phyloP scores from a whole-genome alignment of 352 stramenopile genomes.

The Phytophthora hybrid region DNA sequence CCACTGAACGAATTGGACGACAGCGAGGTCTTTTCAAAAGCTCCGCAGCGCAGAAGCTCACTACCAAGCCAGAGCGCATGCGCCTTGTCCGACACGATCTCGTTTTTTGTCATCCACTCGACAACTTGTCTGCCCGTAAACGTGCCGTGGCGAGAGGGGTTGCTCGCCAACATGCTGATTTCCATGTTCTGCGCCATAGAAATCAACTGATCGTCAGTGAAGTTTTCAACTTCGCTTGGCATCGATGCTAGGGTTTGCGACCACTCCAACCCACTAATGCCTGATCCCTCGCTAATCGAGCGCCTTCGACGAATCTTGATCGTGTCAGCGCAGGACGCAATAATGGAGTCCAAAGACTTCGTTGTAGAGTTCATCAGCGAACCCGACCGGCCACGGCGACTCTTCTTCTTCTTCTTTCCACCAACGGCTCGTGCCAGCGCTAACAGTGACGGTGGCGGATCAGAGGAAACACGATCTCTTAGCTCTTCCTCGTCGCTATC shows the following conservation, averaged over 20 bases:
- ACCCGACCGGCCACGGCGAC: conserved; percentile 55
- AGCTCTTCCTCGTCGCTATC: conserved; percentile 50
- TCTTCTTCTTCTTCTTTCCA: conserved; percentile 58
- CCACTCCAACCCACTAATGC: conserved; percentile 34
- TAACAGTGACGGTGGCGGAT: conserved; percentile 47
- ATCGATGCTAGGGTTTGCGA: conserved; percentile 37
- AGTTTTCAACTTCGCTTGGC: conserved; percentile 77
- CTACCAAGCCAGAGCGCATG: conserved; percentile 81
- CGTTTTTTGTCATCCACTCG: conserved; percentile 81
- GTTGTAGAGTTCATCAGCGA: conserved; percentile 70
- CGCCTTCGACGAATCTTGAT: conserved; percentile 58
- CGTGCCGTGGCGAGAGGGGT: conserved; percentile 49
- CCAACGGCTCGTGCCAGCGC: conserved; percentile 35
- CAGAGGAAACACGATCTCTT: conserved; percentile 67
- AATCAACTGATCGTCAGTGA: conserved; percentile 77
- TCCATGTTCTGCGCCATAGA: conserved; percentile 84
- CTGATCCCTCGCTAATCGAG: conserved; percentile 67
- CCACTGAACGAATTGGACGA: conserved; percentile 38
- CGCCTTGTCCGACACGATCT: conserved; percentile 75
- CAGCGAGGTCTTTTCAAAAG: conserved; percentile 52
- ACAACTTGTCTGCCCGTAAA: conserved; percentile 75
- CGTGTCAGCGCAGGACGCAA: conserved; percentile 62
- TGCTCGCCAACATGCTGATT: conserved; percentile 55
- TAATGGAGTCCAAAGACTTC: conserved; percentile 78
- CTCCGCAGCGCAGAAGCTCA: conserved; percentile 70